Percentiles rank a stretch among this genome's conserved stretches.
These are phyloP conservation scores for Castanea sativa DNA, from an alignment of 306 rosid genomes.

Conservation along the genomic window DNA sequence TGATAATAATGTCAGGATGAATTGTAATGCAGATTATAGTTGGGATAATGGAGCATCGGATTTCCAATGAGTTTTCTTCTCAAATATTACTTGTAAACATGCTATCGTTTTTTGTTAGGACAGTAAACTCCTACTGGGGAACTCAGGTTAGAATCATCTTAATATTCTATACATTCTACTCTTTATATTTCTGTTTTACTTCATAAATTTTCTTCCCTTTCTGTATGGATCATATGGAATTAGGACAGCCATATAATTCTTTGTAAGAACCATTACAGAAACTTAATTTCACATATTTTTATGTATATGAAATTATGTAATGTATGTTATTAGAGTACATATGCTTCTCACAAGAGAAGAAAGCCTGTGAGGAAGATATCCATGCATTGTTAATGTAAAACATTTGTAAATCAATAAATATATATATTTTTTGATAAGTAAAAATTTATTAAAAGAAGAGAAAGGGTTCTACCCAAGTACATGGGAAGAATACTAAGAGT, in stretches of 20 bases:
- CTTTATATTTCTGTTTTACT: not conserved
- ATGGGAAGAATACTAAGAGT: too few species aligned
- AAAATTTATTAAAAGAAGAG: too few species aligned
- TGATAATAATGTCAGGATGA: constrained; percentile 17
- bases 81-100: constrained; percentile 70
- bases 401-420: not conserved
- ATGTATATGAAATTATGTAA: not conserved
- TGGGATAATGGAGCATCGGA: constrained; percentile 86
- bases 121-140: constrained; percentile 91
- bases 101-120: constrained; percentile 79
- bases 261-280: not conserved
- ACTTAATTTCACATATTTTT: not conserved
- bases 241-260: not conserved
- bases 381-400: not conserved
- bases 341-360: not conserved
- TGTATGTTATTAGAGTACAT: not conserved
- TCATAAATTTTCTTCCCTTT: not conserved
- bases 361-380: not conserved
- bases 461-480: too few species aligned
- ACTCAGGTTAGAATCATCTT: constrained; percentile 63
- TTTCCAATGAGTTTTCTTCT: constrained; percentile 69
- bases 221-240: not conserved
- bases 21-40: constrained; percentile 74
- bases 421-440: not conserved
- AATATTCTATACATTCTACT: not conserved